These are phyloP conservation scores for Whalleya microplaca DNA, from an alignment of 2,329 filamentous ascomycete species.

Conservation along the genomic window DNA sequence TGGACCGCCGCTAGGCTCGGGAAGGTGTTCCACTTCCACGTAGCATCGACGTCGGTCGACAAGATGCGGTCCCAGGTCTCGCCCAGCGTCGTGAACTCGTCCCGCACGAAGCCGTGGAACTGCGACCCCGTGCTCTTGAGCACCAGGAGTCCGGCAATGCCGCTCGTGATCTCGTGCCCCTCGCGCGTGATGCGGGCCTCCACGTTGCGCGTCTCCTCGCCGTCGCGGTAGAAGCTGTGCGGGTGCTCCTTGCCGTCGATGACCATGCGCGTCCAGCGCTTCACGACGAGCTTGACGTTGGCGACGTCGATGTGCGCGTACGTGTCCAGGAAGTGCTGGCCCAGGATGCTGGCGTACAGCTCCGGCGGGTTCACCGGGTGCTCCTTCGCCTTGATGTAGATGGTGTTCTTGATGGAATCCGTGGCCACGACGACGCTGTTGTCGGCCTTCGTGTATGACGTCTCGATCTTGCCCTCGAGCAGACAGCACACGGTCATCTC, in stretches of 20 bases:
- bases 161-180: conserved; percentile 76
- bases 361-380: conserved; percentile 91
- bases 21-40: conserved; percentile 84
- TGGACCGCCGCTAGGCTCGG: conserved; percentile 68
- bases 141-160: conserved; percentile 81
- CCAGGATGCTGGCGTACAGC: conserved; percentile 83
- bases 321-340: conserved; percentile 83
- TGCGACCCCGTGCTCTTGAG: conserved; percentile 96
- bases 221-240: conserved; percentile 91
- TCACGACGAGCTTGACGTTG: conserved; percentile 79
- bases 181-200: conserved; percentile 70
- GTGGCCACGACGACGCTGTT: conserved; percentile 96
- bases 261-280: conserved; percentile 89
- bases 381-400: conserved; percentile 93
- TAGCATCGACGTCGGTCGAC: conserved; percentile 86
- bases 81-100: conserved; percentile 88
- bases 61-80: conserved; percentile 96
- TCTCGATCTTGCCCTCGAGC: conserved; percentile 89
- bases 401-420: conserved; percentile 97
- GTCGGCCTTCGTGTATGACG: conserved; percentile 88
- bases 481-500: conserved; percentile 96
- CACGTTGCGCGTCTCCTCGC: conserved; percentile 83
- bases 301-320: conserved; percentile 89
- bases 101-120: conserved; percentile 91
- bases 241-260: conserved; percentile 90